These are phyloP conservation scores for Hemisphaericaspora xylanilytica DNA, from an alignment of 1,139 yeast species.

Conservation along the genomic window DNA sequence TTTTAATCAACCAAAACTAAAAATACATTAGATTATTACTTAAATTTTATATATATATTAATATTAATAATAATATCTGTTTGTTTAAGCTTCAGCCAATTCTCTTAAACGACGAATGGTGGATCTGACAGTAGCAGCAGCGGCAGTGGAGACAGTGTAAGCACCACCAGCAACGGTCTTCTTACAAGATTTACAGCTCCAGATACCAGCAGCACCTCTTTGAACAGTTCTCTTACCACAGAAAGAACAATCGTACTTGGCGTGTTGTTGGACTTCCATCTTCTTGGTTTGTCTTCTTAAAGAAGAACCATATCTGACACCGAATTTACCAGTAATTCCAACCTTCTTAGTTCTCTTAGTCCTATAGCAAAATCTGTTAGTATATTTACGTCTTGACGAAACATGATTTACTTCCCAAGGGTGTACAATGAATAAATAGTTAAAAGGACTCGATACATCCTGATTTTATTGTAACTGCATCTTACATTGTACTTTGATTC, in stretches of 20 bases:
- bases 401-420: neutral
- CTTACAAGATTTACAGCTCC: conserved; percentile 93
- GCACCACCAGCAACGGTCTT: conserved; percentile 99
- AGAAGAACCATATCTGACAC: conserved; percentile 99
- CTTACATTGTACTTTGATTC: too few species aligned
- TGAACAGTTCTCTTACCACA: conserved; percentile 99
- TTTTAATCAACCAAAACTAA: conserved; percentile 10
- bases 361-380: conserved; percentile 56
- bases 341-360: conserved; percentile 99
- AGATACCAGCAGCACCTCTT: conserved; percentile 99
- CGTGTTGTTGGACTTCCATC: conserved; percentile 98
- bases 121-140: conserved; percentile 99
- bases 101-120: conserved; percentile 99
- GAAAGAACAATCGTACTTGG: conserved; percentile 99
- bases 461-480: too few species aligned
- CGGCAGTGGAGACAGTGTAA: conserved; percentile 98
- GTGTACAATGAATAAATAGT: too few species aligned
- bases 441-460: too few species aligned
- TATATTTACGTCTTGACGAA: too few species aligned
- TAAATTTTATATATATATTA: conserved; percentile 7
- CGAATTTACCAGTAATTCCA: conserved; percentile 99
- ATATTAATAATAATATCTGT: conserved; percentile 6
- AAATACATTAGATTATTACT: conserved; percentile 11
- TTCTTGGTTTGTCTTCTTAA: conserved; percentile 99
- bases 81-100: conserved; percentile 91